phyloP scores from a whole-genome alignment of 768 basidiomycete species.

The Suillus subaureus region DNA sequence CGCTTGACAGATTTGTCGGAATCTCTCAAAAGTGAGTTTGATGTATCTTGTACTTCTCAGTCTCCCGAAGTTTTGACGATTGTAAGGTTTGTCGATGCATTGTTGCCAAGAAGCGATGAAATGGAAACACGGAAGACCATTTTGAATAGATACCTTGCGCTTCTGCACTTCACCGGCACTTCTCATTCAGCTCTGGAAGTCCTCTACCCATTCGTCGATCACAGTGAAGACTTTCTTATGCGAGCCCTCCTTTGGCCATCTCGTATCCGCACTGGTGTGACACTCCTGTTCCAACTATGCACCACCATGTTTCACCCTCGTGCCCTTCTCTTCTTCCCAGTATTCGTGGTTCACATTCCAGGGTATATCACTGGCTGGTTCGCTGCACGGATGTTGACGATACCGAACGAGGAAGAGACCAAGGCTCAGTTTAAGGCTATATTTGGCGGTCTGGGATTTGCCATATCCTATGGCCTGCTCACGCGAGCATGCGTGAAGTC shows the following conservation, averaged over 20 bases:
- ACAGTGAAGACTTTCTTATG: neutral
- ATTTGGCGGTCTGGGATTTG: constrained; percentile 47
- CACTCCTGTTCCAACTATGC: constrained; percentile 39
- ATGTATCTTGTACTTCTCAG: neutral
- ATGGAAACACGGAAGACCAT: constrained; percentile 40
- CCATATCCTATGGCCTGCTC: constrained; percentile 13
- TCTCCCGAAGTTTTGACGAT: constrained; percentile 6
- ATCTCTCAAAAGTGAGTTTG: constrained; percentile 58
- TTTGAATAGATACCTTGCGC: constrained; percentile 57
- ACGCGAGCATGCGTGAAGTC: neutral
- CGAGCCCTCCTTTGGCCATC: constrained; percentile 23
- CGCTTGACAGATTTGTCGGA: constrained; percentile 51
- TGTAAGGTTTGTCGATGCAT: constrained; percentile 7
- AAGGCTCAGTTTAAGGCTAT: constrained; percentile 73
- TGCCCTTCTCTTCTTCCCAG: constrained; percentile 43
- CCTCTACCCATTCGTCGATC: constrained; percentile 37
- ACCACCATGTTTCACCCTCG: constrained; percentile 43
- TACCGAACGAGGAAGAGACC: constrained; percentile 61
- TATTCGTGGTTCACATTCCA: constrained; percentile 56
- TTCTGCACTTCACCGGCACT: constrained; percentile 52
- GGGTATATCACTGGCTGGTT: constrained; percentile 54
- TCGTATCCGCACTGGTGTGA: constrained; percentile 22
- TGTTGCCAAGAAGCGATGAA: constrained; percentile 17
- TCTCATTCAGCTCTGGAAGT: constrained; percentile 50
- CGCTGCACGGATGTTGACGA: constrained; percentile 44